These are phyloP conservation scores for Barnettozyma californica DNA, from an alignment of 805 yeast species.

Conservation along the genomic window DNA sequence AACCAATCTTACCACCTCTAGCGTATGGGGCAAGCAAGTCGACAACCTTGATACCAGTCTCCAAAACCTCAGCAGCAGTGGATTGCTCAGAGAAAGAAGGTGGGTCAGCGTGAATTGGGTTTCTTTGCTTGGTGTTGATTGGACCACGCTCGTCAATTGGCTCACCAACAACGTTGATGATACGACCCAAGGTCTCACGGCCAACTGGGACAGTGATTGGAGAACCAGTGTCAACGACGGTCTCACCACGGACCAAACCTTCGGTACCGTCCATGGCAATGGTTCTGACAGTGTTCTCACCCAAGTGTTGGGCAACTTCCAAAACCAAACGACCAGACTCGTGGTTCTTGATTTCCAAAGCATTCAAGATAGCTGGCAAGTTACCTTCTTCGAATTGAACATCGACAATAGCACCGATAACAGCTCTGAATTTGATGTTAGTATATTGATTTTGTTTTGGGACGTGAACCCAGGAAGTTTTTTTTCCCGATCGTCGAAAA, in stretches of 20 bases:
- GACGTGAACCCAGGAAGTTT: not conserved
- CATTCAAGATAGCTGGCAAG: constrained; percentile 96
- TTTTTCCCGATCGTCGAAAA: constrained; percentile 2
- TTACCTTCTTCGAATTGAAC: constrained; percentile 97
- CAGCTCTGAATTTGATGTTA: constrained; percentile 55
- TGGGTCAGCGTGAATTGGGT: constrained; percentile 99
- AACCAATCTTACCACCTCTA: constrained; percentile 99
- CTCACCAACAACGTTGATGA: constrained; percentile 97
- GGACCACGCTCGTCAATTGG: constrained; percentile 99
- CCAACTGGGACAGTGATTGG: constrained; percentile 99
- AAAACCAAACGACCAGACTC: constrained; percentile 78
- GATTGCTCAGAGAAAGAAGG: constrained; percentile 96
- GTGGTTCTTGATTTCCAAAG: constrained; percentile 81
- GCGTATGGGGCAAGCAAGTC: constrained; percentile 99
- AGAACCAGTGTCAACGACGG: constrained; percentile 91
- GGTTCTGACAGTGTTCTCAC: constrained; percentile 99
- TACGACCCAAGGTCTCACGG: constrained; percentile 98
- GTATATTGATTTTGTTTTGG: constrained; percentile 7
- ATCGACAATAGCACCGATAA: constrained; percentile 98
- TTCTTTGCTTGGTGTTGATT: constrained; percentile 82
- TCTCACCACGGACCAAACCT: constrained; percentile 97
- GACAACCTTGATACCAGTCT: constrained; percentile 99
- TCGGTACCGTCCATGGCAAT: constrained; percentile 99
- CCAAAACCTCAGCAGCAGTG: constrained; percentile 95
- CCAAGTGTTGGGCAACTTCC: constrained; percentile 99